phyloP scores from a whole-genome alignment of 1,284 basidiomycete genomes.

The Cystobasidium pallidum region DNA sequence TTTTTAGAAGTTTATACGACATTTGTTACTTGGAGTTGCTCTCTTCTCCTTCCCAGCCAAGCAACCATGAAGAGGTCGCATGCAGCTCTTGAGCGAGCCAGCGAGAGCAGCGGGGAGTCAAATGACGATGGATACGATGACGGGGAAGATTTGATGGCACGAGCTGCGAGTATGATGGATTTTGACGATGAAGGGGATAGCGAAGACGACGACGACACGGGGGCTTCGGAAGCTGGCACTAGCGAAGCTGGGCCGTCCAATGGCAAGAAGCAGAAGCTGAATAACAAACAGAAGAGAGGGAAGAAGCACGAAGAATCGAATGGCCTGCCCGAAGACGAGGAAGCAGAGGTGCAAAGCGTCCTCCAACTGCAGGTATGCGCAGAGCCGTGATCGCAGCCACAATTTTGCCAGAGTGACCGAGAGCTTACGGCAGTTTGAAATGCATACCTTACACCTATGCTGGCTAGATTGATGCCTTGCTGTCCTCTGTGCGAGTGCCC shows the following conservation, averaged over 20 bases:
- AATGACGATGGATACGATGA: constrained; percentile 40
- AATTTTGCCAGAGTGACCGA: not conserved
- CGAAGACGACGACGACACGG: constrained; percentile 27
- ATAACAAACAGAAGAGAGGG: constrained; percentile 14
- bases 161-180: constrained; percentile 43
- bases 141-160: constrained; percentile 43
- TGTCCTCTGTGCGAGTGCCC: constrained; percentile 42
- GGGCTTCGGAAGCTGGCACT: not conserved
- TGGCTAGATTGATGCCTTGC: constrained; percentile 31
- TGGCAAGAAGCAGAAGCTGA: constrained; percentile 28
- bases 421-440: not conserved
- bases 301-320: constrained; percentile 16
- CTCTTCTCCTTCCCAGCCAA: not conserved
- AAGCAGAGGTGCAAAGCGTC: constrained; percentile 23
- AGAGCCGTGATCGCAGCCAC: constrained; percentile 13
- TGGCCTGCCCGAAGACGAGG: constrained; percentile 7
- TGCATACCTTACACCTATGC: not conserved
- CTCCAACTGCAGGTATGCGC: constrained; percentile 36
- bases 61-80: constrained; percentile 8
- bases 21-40: not conserved
- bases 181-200: constrained; percentile 39
- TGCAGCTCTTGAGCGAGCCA: not conserved
- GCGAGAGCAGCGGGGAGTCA: constrained; percentile 12
- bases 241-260: constrained; percentile 12
- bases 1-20: no score